phyloP scores from a whole-genome alignment of 768 basidiomycete genomes.

The Hypholoma sublateritium region DNA sequence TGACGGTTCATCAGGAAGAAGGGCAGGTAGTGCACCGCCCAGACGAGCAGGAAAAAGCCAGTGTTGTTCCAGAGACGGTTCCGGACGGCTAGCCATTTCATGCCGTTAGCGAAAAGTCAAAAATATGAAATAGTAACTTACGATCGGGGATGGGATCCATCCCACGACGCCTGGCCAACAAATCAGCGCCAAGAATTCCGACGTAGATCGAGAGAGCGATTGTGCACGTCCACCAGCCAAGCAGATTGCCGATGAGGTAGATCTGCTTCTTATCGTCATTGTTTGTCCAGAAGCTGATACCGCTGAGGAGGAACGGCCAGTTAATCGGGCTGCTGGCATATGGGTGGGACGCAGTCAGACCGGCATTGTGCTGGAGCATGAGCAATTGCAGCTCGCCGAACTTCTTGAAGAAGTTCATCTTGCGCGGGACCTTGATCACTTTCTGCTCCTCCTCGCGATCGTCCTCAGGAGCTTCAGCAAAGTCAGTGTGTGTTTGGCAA shows the following conservation, averaged over 20 bases:
- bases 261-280: slow-evolving; percentile 86
- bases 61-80: slow-evolving; percentile 95
- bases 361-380: slow-evolving; percentile 99
- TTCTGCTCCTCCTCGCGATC: slow-evolving; percentile 48
- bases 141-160: slow-evolving; percentile 85
- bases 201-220: slow-evolving; percentile 84
- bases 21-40: slow-evolving; percentile 94
- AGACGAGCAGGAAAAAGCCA: slow-evolving; percentile 93
- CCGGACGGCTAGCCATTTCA: slow-evolving; percentile 64
- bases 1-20: slow-evolving; percentile 99
- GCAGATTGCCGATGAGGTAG: slow-evolving; percentile 91
- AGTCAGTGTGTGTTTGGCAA: slow-evolving; percentile 3
- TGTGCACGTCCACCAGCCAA: slow-evolving; percentile 95
- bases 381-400: slow-evolving; percentile 90
- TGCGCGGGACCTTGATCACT: slow-evolving; percentile 69
- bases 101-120: not conserved
- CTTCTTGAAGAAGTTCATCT: slow-evolving; percentile 91
- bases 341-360: slow-evolving; percentile 94
- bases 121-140: slow-evolving; percentile 41
- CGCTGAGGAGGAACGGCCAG: slow-evolving; percentile 96
- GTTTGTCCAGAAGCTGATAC: slow-evolving; percentile 99
- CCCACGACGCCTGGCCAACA: slow-evolving; percentile 83
- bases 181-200: slow-evolving; percentile 88
- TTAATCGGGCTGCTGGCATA: slow-evolving; percentile 96
- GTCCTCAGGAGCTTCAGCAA: slow-evolving; percentile 45